Evolutionary conservation across 2,329 filamentous ascomycete genomes (phyloP), one percentile per base, ranked within the genome.

Genomic region (Capronia epimyces): DNA sequence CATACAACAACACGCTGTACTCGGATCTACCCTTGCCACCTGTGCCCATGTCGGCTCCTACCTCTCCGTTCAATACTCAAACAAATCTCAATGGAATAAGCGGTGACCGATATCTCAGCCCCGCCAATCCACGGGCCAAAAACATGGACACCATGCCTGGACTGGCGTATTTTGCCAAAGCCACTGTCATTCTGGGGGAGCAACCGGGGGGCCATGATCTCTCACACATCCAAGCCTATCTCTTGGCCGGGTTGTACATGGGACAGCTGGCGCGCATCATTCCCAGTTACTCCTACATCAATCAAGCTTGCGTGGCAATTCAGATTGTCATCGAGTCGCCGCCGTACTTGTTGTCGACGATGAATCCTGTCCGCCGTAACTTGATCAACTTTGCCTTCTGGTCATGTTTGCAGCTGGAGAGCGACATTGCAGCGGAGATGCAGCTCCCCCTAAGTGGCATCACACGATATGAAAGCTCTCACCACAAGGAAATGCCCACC

Each of bases 361-460:
- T 57, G 50, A 50, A 57, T 21, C 37, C 45, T 18, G 32, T 50
- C 4, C 42, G 49, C 18, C 49, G 54, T 12, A 62, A 89, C 63
- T 75, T 84, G 50, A 75, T 85, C 29, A 75, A 85, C 12, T 78
- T 94, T 60, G 85, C 88, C 0, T 96, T 90, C 63, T 97, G 91
- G 91, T 93, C 90, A 6, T 95, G 88, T 65, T 73, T 96, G 56
- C 91, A 97, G 64, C 76, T 97, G 9, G 91, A 97, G 69, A 95
- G 89, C 67, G 91, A 97, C 66, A 88, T 97, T 40, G 78, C 96
- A 41, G 93, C 93, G 2, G 93, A 98, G 68, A 75, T 97, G 52
- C 78, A 80, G 52, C 70, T 84, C 12, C 80, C 80, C 3, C 73
- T 76, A 1, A 84, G 80, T 63, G 78, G 78, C 1, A 81, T 84